phyloP scores from a whole-genome alignment of 2,329 filamentous ascomycete species.

The Colletotrichum liriopes region DNA sequence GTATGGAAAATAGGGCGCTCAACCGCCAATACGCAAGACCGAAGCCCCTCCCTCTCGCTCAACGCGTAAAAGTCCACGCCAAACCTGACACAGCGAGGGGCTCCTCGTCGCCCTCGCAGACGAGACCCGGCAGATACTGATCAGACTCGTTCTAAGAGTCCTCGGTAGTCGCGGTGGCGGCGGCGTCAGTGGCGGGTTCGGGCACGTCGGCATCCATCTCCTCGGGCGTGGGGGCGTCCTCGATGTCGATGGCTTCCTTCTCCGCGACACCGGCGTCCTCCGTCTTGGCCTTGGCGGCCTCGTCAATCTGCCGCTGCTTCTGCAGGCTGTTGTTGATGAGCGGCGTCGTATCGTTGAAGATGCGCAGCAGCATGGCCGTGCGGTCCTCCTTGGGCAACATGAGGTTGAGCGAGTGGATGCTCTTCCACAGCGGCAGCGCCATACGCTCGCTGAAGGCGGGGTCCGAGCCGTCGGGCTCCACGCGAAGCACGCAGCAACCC shows the following conservation, averaged over 20 bases:
- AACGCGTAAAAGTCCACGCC: background rate
- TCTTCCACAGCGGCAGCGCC: constrained; percentile 95
- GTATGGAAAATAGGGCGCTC: background rate
- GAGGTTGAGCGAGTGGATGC: constrained; percentile 90
- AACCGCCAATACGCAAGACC: background rate
- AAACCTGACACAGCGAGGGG: background rate
- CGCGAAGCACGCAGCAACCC: constrained; percentile 91
- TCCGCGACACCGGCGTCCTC: constrained; percentile 46
- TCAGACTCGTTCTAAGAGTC: background rate
- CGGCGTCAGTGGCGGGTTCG: background rate
- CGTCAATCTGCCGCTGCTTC: constrained; percentile 58
- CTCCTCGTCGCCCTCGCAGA: background rate
- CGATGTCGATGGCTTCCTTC: constrained; percentile 49
- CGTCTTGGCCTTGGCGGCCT: constrained; percentile 54
- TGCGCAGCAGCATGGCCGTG: constrained; percentile 88
- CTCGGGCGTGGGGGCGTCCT: constrained; percentile 57
- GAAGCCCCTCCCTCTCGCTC: background rate
- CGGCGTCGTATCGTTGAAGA: constrained; percentile 92
- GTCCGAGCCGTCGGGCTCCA: constrained; percentile 81
- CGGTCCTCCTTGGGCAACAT: constrained; percentile 99
- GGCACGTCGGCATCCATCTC: constrained; percentile 34
- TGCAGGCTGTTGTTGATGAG: constrained; percentile 79
- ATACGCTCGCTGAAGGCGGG: constrained; percentile 80
- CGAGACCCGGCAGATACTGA: background rate
- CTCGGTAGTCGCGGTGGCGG: background rate